Evolutionary conservation across 345 rosid genomes (phyloP), one percentile per base, ranked within the genome.

Genomic region (Salix exigua): DNA sequence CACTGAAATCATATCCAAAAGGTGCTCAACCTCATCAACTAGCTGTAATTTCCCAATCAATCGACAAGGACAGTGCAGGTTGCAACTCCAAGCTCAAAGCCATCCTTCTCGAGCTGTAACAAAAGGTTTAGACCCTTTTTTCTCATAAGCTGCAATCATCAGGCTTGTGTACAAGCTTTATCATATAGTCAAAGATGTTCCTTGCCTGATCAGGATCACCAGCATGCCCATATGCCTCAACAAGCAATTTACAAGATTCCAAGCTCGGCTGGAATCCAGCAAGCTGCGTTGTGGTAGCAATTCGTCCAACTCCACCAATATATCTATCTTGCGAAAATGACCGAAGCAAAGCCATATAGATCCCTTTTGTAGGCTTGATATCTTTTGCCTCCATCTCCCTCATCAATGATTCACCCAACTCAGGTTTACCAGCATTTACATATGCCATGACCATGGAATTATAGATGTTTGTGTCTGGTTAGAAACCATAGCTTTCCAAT

Each of bases 11-110:
- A 89, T 94, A 2, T 76, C 86, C 84, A 91, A 65, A 35, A 89
- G 82, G 79, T 91, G 89, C 88, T 96, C 98, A 0, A 89, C 93
- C 88, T 94, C 99, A 38, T 94, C 97, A 48, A 91, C 73, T 79
- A 94, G 80, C 82, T 81, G 91, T 78, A 96, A 74, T 75, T 63
- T 86, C 63, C 92, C 85, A 79, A 71, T 97, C 97, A 94, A 79
- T 91, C 95, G 42, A 96, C 82, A 73, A 96, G 89, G 80, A 87
- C 92, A 7, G 91, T 73, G 75, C 83, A 86, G 23, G 98, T 96
- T 70, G 85, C 82, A 77, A 79, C 82, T 70, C 98, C 99, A n/a
- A 88, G 91, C 75, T 92, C 91, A 71, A 89, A 82, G 38, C 90
- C 97, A 79, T 87, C 88, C 86, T 87, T 90, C 92, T 96, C 94